Base-by-base conservation (phyloP, 2,329 filamentous ascomycete species). In the Neonectria punicea region DNA sequence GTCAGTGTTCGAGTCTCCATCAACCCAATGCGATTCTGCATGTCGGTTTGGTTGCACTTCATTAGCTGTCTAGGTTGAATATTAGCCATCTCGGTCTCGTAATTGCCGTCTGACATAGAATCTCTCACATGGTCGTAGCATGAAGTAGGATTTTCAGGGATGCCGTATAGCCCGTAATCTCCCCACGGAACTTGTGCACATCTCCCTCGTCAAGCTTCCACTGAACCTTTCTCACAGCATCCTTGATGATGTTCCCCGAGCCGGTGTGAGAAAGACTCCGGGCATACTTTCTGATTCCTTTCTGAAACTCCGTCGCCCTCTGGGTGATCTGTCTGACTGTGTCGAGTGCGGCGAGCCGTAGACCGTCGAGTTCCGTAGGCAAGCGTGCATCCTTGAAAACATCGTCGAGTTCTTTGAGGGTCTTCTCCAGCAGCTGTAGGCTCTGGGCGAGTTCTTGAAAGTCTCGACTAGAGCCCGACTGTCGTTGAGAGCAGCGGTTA, bases 401-500 rank as follows among this genome's bases (percentile, higher is more conserved):
- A 8, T n/a, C 7, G 8, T 56, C 25, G 2, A 56, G 7, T 34
- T 56, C 53, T 10, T 56, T 32, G 41, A 46, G 53, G 4, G 25
- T n/a, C 22, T 25, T 44, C 11, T 44, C 25, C 7, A 34, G 9
- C 2, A 34, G 2, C 6, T 46, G 5, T 5, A 56, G 20, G 34
- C 39, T 56, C 25, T 56, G 41, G 25, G 16, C 2, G n/a, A 56
- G 53, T 46, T 56, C 39, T 11, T 11, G 39, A 34, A 32, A 56
- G 53, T 56, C 53, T 10, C 53, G 41, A n/a, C 36, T 11, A 7
- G 53, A 56, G 16, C 41, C 53, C 39, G 20, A n/a, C n/a, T 46
- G 10, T 56, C 53, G 53, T 56, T 56, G 39, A 56, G 39, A 7
- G 53, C 53, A 16, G n/a, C 46, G 39, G 46, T 20, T 25, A 56